Percentiles rank a stretch among this genome's conserved stretches.
These are phyloP conservation scores for Cicer judaicum DNA, from an alignment of 306 rosid species.

Conservation along the genomic window DNA sequence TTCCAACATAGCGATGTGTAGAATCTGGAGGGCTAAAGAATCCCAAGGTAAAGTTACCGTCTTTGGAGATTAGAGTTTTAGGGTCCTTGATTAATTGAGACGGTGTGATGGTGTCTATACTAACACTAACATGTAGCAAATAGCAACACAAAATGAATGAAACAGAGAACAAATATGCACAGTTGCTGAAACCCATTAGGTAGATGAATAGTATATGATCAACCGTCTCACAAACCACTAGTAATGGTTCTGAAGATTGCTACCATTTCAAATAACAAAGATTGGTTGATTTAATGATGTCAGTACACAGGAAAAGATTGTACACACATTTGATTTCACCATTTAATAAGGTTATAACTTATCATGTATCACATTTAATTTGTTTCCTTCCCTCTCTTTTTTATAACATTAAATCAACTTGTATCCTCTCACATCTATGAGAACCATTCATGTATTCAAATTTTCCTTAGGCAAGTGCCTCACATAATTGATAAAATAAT, in stretches of 20 bases:
- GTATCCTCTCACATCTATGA: not conserved
- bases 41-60: constrained; percentile 47
- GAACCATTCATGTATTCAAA: not conserved
- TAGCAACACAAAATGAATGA: not conserved
- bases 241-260: not conserved
- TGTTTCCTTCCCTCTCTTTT: not conserved
- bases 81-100: constrained; percentile 33
- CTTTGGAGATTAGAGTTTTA: constrained; percentile 32
- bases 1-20: constrained; percentile 25
- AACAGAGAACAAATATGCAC: not conserved
- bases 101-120: constrained; percentile 16
- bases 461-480: not conserved
- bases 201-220: not conserved
- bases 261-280: not conserved
- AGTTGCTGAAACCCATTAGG: not conserved
- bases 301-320: not conserved
- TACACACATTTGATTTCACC: not conserved
- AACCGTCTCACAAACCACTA: not conserved
- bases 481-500: constrained; percentile 9
- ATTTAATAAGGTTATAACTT: not conserved
- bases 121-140: not conserved
- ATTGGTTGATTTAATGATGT: not conserved
- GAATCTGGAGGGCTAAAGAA: constrained; percentile 10
- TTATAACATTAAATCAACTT: constrained; percentile 2
- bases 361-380: not conserved